Evolutionary conservation across 179 eudicot genomes (phyloP), one percentile per base, ranked within the genome.

Genomic region (Carnegiea gigantea): DNA sequence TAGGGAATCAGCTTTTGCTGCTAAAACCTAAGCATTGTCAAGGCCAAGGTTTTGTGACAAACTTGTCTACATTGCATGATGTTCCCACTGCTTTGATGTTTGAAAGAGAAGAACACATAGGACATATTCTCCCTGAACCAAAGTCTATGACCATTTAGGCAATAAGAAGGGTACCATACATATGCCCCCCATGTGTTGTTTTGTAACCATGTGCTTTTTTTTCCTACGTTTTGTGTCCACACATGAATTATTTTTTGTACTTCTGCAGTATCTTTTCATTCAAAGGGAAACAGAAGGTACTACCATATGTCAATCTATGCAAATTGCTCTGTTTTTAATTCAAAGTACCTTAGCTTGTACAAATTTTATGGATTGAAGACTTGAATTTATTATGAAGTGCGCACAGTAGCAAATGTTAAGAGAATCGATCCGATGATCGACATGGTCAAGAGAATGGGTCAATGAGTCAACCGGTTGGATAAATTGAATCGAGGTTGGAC

Each of bases 151-250:
- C 68, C 68, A 62, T 21, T 62, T 2, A 62, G 28, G 68, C 11
- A 62, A 62, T 24, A 62, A 23, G 28, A 62, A 62, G n/a, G 68
- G 28, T 30, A 62, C 68, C 68, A n/a, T 7, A 62, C 68, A 62
- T 62, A 62, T 62, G 68, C 68, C 28, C 68, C n/a, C 68, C 68
- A 62, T 62, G 68, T 62, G 68, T 62, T 23, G 18, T 62, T 18
- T n/a, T 23, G 68, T 62, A n/a, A 6, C 68, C 68, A n/a, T 62
- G 68, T 62, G 68, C 0, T 7, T 40, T 62, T 23, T 5, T 8
- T 21, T 62, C 0, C 20, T 23, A 62, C 0, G 26, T 21, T 62
- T 62, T 62, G 3, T n/a, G 28, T n/a, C 20, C 23, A 62, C 68
- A 62, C 28, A 21, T 62, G 9, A 6, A 62, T 62, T 21, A n/a